Base-by-base conservation (phyloP, 768 basidiomycete species). In the Mycena chlorophos region DNA sequence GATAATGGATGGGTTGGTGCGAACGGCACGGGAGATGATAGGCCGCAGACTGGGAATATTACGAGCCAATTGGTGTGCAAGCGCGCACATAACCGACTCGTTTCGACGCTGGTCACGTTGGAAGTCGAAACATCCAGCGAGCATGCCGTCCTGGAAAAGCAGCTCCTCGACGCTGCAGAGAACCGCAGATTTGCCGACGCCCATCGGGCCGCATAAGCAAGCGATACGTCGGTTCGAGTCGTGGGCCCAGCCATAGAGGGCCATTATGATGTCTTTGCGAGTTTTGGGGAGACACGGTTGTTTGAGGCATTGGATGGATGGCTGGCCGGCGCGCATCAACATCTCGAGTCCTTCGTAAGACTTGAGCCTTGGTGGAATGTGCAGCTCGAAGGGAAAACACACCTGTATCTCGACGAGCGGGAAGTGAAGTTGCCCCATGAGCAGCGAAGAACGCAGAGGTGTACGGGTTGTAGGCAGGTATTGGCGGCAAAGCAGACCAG, bases 121-220 rank as follows among this genome's bases (percentile, higher is more conserved):
- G 27, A 57, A 61, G 42, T 27, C 16, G 22, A 61, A 61, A 17
- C 29, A 20, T 5, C 37, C 60, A 3, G 43, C 55, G 12, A 57
- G 56, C 39, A 34, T 14, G 46, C 56, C 3, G 31, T 23, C 10
- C 47, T 47, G 20, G 27, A 46, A 23, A 54, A 20, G 22, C 53
- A 19, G 6, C 51, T 37, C 38, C 49, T 23, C 6, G 54, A 37
- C 6, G 55, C 50, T 42, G 4, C 53, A 38, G 23, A 61, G 26
- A 42, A 61, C 52, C 23, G 56, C 22, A 30, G 60, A 61, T 38
- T 61, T 61, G 1, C 60, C 60, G n/a, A 51, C 52, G 19, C 60
- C 60, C 12, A 37, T 13, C 8, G 60, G 56, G 5, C 60, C 60
- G 1, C 49, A 38, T 26, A 61, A 19, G 22, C 60, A 57, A 28